Conservation (phyloP, 2,329 filamentous ascomycete genomes). For the Zasmidium cellare region DNA sequence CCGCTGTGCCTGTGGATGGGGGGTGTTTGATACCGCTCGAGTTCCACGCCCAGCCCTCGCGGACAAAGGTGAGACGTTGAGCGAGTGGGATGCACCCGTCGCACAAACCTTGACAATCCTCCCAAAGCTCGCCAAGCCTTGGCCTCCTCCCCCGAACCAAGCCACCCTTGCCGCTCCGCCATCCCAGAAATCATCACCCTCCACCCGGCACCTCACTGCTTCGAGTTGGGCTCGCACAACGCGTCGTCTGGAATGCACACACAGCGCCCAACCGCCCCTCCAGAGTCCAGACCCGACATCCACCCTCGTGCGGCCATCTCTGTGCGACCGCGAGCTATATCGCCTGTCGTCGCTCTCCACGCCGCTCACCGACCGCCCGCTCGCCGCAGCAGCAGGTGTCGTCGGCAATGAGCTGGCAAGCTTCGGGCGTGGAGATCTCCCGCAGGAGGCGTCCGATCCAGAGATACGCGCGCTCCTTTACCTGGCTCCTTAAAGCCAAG, state of each 20-base stretch:
- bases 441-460: conserved; percentile 2
- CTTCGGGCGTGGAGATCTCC: conserved; percentile 11
- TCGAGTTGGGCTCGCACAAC: neutral
- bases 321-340: neutral
- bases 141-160: no score
- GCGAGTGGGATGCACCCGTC: neutral
- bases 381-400: neutral
- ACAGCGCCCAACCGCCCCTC: neutral
- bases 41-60: conserved; percentile 13
- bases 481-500: conserved; percentile 11
- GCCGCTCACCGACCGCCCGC: conserved; percentile 1
- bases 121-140: neutral
- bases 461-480: conserved; percentile 1
- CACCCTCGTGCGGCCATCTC: neutral
- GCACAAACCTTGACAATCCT: neutral
- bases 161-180: no score
- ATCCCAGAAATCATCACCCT: no score
- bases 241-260: neutral
- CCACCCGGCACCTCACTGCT: neutral
- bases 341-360: neutral
- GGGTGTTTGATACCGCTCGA: neutral
- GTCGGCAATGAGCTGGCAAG: conserved; percentile 13
- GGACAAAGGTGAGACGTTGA: conserved; percentile 11
- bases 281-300: neutral
- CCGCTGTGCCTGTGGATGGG: neutral